A percentile compares a stretch with the other conserved stretches of the same genome.
Evolutionary conservation across 371 early-diverging fungal species (phyloP).

Genomic region (Neoconidiobolus thromboides): DNA sequence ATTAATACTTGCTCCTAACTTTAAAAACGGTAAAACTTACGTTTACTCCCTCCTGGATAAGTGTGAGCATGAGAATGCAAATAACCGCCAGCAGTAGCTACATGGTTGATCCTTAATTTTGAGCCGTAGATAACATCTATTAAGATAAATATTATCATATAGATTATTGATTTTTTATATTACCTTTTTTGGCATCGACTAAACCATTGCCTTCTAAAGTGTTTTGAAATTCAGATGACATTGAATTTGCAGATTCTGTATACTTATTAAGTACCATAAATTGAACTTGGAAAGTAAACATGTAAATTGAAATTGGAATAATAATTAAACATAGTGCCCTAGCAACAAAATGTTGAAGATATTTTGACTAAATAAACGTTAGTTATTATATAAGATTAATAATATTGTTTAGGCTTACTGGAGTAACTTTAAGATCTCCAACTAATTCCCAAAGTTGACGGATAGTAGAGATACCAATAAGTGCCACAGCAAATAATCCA

Average conservation of each 20-base stretch:
- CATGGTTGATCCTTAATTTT: constrained; percentile 49
- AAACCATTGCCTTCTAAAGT: constrained; percentile 12
- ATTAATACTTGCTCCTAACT: background rate
- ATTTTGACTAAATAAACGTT: background rate
- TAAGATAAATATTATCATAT: constrained; percentile 2
- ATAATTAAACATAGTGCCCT: constrained; percentile 51
- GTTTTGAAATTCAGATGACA: constrained; percentile 13
- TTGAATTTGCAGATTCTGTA: constrained; percentile 9
- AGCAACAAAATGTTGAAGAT: constrained; percentile 25
- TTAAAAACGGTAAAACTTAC: constrained; percentile 14
- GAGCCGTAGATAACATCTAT: constrained; percentile 26
- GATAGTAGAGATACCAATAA: constrained; percentile 66
- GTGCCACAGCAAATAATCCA: constrained; percentile 71
- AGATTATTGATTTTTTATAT: background rate
- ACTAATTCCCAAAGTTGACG: constrained; percentile 77
- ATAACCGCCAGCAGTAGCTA: constrained; percentile 47
- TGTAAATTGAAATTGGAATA: constrained; percentile 63
- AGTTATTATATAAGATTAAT: background rate
- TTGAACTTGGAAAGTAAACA: constrained; percentile 63
- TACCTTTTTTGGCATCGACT: constrained; percentile 6
- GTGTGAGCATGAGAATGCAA: constrained; percentile 72
- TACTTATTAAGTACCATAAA: constrained; percentile 52
- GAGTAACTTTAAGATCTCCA: constrained; percentile 37
- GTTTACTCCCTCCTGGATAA: constrained; percentile 63
- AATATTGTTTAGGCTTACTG: constrained; percentile 5